These are phyloP conservation scores for Patellaria atrata DNA, from an alignment of 495 filamentous ascomycete species.

Conservation along the genomic window DNA sequence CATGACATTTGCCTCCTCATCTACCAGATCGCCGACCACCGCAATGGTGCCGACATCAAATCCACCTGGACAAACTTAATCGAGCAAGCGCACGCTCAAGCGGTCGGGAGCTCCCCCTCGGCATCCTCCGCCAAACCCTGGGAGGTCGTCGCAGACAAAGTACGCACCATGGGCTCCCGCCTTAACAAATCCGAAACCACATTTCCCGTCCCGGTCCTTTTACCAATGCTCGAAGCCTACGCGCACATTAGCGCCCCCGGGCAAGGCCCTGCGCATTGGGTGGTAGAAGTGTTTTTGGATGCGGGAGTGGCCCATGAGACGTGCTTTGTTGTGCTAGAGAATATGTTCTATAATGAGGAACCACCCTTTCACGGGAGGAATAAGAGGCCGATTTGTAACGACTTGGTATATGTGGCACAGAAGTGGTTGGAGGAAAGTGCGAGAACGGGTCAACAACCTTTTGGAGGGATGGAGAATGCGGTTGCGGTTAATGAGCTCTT, in stretches of 20 bases:
- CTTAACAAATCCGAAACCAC: slow-evolving; percentile 63
- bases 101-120: no score
- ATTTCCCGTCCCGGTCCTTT: slow-evolving; percentile 64
- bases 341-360: slow-evolving; percentile 70
- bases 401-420: slow-evolving; percentile 46
- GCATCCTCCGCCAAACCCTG: slow-evolving; percentile 49
- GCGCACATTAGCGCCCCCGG: slow-evolving; percentile 6
- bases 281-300: slow-evolving; percentile 63
- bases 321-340: slow-evolving; percentile 62
- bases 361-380: slow-evolving; percentile 61
- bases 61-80: slow-evolving; percentile 77
- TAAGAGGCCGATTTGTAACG: slow-evolving; percentile 42
- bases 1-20: slow-evolving; percentile 86
- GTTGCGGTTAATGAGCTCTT: slow-evolving; percentile 19
- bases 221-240: slow-evolving; percentile 47
- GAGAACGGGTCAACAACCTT: slow-evolving; percentile 32
- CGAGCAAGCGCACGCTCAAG: slow-evolving; percentile 50
- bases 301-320: slow-evolving; percentile 61
- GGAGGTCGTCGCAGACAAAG: slow-evolving; percentile 58
- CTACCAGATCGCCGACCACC: slow-evolving; percentile 75
- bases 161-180: slow-evolving; percentile 63
- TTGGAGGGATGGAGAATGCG: slow-evolving; percentile 27
- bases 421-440: slow-evolving; percentile 50
- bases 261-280: slow-evolving; percentile 38
- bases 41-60: slow-evolving; percentile 64